Evolutionary conservation across 768 basidiomycete species (phyloP).

Genomic region (Tephrocybe rancida): DNA sequence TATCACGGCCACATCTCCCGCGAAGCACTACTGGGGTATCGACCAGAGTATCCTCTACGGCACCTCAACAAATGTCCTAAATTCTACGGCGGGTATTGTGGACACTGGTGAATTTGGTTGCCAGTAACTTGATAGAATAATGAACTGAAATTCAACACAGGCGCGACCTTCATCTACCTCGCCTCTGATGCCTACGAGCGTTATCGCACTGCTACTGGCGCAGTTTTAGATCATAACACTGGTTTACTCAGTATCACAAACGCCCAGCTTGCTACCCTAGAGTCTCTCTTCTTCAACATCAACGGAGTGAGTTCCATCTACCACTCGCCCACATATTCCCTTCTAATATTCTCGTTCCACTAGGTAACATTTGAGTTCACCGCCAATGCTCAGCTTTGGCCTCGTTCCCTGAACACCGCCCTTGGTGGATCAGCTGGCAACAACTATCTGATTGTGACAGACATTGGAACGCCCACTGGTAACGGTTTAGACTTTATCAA

Average conservation of each 20-base stretch:
- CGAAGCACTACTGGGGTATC: slow-evolving; percentile 58
- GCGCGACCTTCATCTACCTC: slow-evolving; percentile 52
- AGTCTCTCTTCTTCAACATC: slow-evolving; percentile 59
- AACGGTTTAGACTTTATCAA: slow-evolving; percentile 57
- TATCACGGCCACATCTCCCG: slow-evolving; percentile 46
- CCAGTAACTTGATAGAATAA: background rate
- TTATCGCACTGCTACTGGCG: slow-evolving; percentile 50
- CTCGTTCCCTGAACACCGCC: slow-evolving; percentile 29
- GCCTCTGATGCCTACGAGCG: slow-evolving; percentile 43
- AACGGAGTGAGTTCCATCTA: slow-evolving; percentile 38
- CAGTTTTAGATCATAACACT: slow-evolving; percentile 32
- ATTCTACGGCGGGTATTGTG: slow-evolving; percentile 54
- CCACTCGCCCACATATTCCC: background rate
- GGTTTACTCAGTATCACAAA: slow-evolving; percentile 55
- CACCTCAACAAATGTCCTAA: slow-evolving; percentile 41
- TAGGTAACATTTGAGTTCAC: slow-evolving; percentile 38
- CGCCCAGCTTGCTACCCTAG: slow-evolving; percentile 49
- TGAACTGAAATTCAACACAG: slow-evolving; percentile 14
- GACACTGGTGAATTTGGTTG: slow-evolving; percentile 44
- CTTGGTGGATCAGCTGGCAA: slow-evolving; percentile 29
- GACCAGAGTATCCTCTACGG: slow-evolving; percentile 56
- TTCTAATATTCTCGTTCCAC: background rate
- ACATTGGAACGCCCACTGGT: slow-evolving; percentile 39
- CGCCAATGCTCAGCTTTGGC: slow-evolving; percentile 38
- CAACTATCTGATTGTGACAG: slow-evolving; percentile 35